Base-by-base conservation (phyloP, 2,329 filamentous ascomycete species). In the Colletotrichum sansevieriae region DNA sequence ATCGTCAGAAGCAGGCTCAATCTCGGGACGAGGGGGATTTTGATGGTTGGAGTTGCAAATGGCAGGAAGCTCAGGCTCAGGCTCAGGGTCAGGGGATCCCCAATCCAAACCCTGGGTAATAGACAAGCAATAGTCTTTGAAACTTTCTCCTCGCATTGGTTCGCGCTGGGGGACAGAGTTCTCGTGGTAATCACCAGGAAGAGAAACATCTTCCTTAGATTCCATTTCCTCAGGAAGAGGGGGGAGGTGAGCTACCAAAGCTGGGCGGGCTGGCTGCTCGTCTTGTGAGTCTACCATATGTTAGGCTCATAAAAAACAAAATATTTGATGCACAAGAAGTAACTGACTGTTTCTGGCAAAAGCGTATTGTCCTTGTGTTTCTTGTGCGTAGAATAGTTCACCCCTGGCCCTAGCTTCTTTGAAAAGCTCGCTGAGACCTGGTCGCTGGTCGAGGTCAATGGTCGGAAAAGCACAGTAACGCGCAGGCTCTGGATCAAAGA, bases 401-500 rank as follows among this genome's bases (percentile, higher is more conserved):
- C 49, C 49, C 47, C 15, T 37, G 5, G 56, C 54, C 18, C 65
- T 63, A 8, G 52, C 68, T 18, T 49, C 54, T 6, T 33, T 46
- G 25, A 59, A 56, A 7, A 46, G 52, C 11, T 64, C 65, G 10
- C 71, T 70, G 13, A 70, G 68, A 18, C 72, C 70, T 0, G 60
- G 63, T 10, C 29, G 12, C 49, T 77, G 63, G 58, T 76, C 56
- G 18, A 75, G 67, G 1, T 72, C 70, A 46, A 77, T 60, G 11
- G 70, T 71, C 8, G 72, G 71, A 49, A 75, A 74, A 13, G 73
- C 71, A 52, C 72, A 73, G 49, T 74, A 63, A 35, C 46, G 35
- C 20, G 74, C 56, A 33, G 77, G 72, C 18, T 71, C 71, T 3
- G 68, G 67, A 58, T 76, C 73, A 62, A 75, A 79, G 20, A 72